phyloP scores from a whole-genome alignment of 805 yeast species.

The Metschnikowia vanudenii region DNA sequence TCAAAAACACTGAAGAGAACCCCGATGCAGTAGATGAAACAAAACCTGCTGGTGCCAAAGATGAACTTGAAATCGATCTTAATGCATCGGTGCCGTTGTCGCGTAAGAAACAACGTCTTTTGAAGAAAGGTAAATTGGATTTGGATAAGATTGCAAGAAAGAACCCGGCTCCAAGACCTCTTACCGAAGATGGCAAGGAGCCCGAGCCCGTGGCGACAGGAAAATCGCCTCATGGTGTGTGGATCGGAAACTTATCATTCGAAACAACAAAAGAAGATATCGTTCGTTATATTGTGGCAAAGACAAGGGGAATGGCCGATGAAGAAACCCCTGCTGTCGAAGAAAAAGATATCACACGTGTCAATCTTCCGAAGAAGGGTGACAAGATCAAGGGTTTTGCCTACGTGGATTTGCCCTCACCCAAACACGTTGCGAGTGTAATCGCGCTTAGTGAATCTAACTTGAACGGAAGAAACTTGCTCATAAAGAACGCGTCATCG shows the following conservation, averaged over 20 bases:
- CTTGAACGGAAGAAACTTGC: constrained; percentile 79
- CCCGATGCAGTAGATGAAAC: no score
- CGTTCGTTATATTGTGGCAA: constrained; percentile 58
- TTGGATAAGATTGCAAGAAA: constrained; percentile 50
- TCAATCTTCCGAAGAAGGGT: constrained; percentile 76
- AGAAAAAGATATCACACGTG: constrained; percentile 64
- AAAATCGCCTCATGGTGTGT: constrained; percentile 68
- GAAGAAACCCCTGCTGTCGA: constrained; percentile 34
- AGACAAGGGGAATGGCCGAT: constrained; percentile 43
- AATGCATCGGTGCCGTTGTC: constrained; percentile 63
- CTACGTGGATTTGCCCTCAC: constrained; percentile 73
- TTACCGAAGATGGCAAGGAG: constrained; percentile 27
- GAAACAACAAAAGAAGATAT: constrained; percentile 79
- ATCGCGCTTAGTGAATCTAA: constrained; percentile 66
- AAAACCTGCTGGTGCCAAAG: background rate
- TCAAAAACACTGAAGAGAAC: no score
- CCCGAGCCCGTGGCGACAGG: constrained; percentile 30
- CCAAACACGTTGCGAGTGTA: constrained; percentile 58
- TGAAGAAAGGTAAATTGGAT: constrained; percentile 78
- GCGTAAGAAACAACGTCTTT: constrained; percentile 82
- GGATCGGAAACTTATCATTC: constrained; percentile 92
- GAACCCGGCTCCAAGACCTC: constrained; percentile 41
- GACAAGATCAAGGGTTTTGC: constrained; percentile 83
- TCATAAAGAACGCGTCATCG: constrained; percentile 77
- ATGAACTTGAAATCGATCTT: constrained; percentile 66